Percentiles rank a stretch among this genome's conserved stretches.
These are phyloP conservation scores for Manihot esculenta DNA, from an alignment of 441 rosid genomes.

Conservation along the genomic window DNA sequence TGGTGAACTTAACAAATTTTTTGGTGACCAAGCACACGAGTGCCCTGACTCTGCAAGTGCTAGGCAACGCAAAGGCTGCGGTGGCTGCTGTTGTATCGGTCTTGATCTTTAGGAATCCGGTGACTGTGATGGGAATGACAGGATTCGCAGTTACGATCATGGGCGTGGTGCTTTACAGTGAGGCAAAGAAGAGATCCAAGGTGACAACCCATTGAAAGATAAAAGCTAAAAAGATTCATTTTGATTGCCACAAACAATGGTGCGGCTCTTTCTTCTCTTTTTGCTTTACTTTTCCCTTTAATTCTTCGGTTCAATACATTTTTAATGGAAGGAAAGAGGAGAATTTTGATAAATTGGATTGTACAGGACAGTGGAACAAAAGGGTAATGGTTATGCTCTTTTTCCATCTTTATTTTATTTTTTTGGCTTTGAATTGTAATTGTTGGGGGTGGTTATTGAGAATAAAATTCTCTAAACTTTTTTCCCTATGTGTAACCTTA, in stretches of 20 bases:
- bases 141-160: conserved; percentile 89
- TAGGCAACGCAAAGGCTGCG: conserved; percentile 96
- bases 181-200: conserved; percentile 98
- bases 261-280: conserved; percentile 32
- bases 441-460: conserved; percentile 38
- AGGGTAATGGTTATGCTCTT: conserved; percentile 28
- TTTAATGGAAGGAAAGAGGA: conserved; percentile 30
- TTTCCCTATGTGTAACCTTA: conserved; percentile 33
- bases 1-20: conserved; percentile 92
- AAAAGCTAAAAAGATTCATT: conserved; percentile 28
- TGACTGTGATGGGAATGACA: conserved; percentile 82
- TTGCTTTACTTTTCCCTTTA: conserved; percentile 27
- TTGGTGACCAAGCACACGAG: conserved; percentile 97
- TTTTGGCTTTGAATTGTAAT: conserved; percentile 19
- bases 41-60: conserved; percentile 90
- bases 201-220: conserved; percentile 50
- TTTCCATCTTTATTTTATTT: conserved; percentile 24
- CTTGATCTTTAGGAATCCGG: conserved; percentile 89
- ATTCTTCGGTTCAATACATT: conserved; percentile 26
- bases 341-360: conserved; percentile 42
- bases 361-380: conserved; percentile 49
- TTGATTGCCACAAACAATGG: conserved; percentile 40
- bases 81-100: conserved; percentile 93
- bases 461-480: conserved; percentile 37
- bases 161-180: conserved; percentile 98